A percentile compares a stretch with the other conserved stretches of the same genome.
Conservation (phyloP, 805 yeast species). For the Starmerella geochares region DNA sequence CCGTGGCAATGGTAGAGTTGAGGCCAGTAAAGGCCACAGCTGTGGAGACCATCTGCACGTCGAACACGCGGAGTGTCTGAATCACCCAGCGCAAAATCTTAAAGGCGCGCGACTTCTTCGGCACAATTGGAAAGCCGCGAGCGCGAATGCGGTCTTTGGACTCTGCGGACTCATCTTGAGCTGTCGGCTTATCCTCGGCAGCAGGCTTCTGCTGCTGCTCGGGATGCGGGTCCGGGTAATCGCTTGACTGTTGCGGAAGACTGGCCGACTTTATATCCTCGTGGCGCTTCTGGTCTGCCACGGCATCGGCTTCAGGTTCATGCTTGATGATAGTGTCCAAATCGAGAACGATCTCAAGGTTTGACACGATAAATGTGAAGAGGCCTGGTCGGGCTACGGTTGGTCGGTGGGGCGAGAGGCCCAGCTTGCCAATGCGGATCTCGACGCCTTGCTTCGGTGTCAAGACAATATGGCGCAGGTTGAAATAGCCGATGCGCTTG, state of each 20-base stretch:
- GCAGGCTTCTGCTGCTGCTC: background rate
- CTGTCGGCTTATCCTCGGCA: background rate
- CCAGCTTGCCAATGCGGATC: constrained; percentile 31
- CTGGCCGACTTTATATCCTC: background rate
- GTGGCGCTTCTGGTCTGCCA: background rate
- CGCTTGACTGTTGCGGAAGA: background rate
- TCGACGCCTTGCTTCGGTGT: constrained; percentile 32
- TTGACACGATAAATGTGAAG: constrained; percentile 30
- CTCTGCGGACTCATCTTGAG: background rate
- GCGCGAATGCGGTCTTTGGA: background rate
- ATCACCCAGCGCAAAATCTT: constrained; percentile 22
- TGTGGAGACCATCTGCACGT: constrained; percentile 26
- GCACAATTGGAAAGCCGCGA: constrained; percentile 20
- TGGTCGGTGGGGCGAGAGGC: constrained; percentile 34
- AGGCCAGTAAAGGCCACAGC: constrained; percentile 26
- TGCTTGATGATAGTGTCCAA: constrained; percentile 14
- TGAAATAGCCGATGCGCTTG: constrained; percentile 36
- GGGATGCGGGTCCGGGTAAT: background rate
- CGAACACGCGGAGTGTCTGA: constrained; percentile 25
- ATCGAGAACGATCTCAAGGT: constrained; percentile 30
- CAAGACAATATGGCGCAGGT: constrained; percentile 32
- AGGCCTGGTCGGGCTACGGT: constrained; percentile 36
- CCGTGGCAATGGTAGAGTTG: constrained; percentile 28
- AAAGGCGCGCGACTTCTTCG: constrained; percentile 11
- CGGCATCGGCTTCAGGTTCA: constrained; percentile 6